Evolutionary conservation across 768 basidiomycete genomes (phyloP).

Genomic region (Xanthoconium stramineum): DNA sequence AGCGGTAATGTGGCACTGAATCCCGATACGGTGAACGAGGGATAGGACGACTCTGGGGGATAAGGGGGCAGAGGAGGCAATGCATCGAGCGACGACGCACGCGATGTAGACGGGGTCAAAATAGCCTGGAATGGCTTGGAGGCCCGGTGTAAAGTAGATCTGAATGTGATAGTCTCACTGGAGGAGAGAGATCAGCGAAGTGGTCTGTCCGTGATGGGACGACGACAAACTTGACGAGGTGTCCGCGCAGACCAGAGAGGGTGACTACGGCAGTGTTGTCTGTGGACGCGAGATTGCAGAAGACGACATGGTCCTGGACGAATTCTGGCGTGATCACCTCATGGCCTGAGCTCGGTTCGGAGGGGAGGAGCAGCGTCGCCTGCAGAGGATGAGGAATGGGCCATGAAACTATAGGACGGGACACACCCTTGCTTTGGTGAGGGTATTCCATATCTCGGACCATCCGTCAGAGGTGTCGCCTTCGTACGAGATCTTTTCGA

Average conservation of each 20-base stretch:
- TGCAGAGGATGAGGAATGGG: slow-evolving; percentile 30
- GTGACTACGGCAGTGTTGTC: slow-evolving; percentile 61
- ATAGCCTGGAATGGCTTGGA: slow-evolving; percentile 43
- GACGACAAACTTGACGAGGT: slow-evolving; percentile 52
- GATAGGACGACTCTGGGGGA: slow-evolving; percentile 41
- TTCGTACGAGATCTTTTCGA: slow-evolving; percentile 64
- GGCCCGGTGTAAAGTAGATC: slow-evolving; percentile 41
- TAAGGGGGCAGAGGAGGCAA: slow-evolving; percentile 54
- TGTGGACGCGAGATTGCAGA: slow-evolving; percentile 52
- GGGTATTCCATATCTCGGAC: slow-evolving; percentile 62
- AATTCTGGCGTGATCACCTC: slow-evolving; percentile 68
- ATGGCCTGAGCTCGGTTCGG: slow-evolving; percentile 50
- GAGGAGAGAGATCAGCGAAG: slow-evolving; percentile 27
- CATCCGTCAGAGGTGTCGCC: slow-evolving; percentile 56
- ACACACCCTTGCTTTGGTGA: slow-evolving; percentile 67
- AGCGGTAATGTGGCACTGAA: slow-evolving; percentile 34
- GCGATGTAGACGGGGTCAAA: slow-evolving; percentile 31
- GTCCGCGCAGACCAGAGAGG: slow-evolving; percentile 80
- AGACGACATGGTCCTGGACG: slow-evolving; percentile 77
- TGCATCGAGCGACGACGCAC: slow-evolving; percentile 36
- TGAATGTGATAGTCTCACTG: slow-evolving; percentile 40
- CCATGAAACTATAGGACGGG: not conserved
- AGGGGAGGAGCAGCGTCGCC: slow-evolving; percentile 80
- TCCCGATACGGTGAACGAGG: slow-evolving; percentile 44
- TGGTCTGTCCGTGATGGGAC: slow-evolving; percentile 27